Evolutionary conservation across 1,139 yeast genomes (phyloP).

Genomic region (Yamadazyma triangularis): DNA sequence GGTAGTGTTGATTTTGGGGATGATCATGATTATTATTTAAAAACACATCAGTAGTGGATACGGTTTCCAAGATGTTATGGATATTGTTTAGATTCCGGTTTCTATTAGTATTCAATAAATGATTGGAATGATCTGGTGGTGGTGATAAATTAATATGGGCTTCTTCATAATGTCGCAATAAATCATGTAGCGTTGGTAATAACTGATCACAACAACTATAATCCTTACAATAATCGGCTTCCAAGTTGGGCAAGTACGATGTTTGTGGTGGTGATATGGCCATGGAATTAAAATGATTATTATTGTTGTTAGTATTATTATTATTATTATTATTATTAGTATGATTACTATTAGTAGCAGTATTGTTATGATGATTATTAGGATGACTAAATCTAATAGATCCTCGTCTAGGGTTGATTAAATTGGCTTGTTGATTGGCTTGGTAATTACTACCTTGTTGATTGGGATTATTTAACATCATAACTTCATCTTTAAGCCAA

Average conservation of each 20-base stretch:
- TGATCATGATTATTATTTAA: conserved; percentile 35
- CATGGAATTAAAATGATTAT: conserved; percentile 16
- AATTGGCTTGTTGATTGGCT: conserved; percentile 16
- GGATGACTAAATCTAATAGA: conserved; percentile 28
- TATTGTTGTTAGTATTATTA: conserved; percentile 6
- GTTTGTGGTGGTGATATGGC: conserved; percentile 68
- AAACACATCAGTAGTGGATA: conserved; percentile 86
- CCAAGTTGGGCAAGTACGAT: conserved; percentile 83
- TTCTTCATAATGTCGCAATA: conserved; percentile 92
- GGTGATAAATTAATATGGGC: conserved; percentile 84
- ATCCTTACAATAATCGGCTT: conserved; percentile 94
- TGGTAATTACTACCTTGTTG: conserved; percentile 1
- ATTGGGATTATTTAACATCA: conserved; percentile 36
- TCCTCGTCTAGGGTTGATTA: conserved; percentile 42
- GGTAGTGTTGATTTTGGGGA: conserved; percentile 11
- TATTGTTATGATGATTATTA: conserved; percentile 10
- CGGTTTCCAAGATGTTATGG: conserved; percentile 62
- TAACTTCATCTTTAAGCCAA: conserved; percentile 92
- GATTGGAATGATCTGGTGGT: conserved; percentile 40
- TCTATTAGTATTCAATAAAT: conserved; percentile 29
- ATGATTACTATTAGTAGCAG: conserved; percentile 9
- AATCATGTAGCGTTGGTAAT: conserved; percentile 88
- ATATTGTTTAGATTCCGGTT: conserved; percentile 36
- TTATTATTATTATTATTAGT: conserved; percentile 11
- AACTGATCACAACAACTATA: conserved; percentile 93